Evolutionary conservation across 225 moss, liverwort and hornwort genomes (phyloP).

Genomic region (Rhytidiadelphus loreus): DNA sequence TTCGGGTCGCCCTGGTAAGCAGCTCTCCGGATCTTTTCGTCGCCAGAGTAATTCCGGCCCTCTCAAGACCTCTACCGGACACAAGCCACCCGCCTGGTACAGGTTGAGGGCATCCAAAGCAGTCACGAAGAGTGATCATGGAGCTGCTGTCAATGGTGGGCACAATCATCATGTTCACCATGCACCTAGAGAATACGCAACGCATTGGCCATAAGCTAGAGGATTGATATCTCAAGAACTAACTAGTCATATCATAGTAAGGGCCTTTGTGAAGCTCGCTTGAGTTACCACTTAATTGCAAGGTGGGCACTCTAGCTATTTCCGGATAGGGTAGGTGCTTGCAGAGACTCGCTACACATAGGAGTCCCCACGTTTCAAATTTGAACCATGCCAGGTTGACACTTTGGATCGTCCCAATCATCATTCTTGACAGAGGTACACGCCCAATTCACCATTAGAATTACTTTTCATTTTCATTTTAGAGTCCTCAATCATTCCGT

Average conservation of each 20-base stretch:
- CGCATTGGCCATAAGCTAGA: slow-evolving; percentile 14
- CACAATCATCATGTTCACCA: background rate
- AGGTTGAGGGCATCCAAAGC: slow-evolving; percentile 19
- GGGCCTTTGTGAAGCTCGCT: background rate
- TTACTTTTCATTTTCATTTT: background rate
- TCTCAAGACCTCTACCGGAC: slow-evolving; percentile 35
- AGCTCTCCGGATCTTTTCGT: slow-evolving; percentile 25
- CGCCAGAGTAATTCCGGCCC: slow-evolving; percentile 48
- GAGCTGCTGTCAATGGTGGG: background rate
- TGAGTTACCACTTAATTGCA: background rate
- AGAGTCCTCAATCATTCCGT: background rate
- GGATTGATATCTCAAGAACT: background rate
- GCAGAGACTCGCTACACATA: background rate
- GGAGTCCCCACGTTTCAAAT: background rate
- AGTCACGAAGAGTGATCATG: slow-evolving; percentile 39
- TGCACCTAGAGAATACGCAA: slow-evolving; percentile 2
- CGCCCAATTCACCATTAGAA: background rate
- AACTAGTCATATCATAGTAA: background rate
- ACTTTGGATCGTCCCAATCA: background rate
- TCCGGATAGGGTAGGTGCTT: background rate
- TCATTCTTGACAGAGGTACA: slow-evolving; percentile 26
- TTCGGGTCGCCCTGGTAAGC: slow-evolving; percentile 21
- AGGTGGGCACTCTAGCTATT: background rate
- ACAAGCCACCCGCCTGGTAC: slow-evolving; percentile 41
- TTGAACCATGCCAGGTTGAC: background rate